Base-by-base conservation (phyloP, 208 protist species). In the Leishmania mexicana region DNA sequence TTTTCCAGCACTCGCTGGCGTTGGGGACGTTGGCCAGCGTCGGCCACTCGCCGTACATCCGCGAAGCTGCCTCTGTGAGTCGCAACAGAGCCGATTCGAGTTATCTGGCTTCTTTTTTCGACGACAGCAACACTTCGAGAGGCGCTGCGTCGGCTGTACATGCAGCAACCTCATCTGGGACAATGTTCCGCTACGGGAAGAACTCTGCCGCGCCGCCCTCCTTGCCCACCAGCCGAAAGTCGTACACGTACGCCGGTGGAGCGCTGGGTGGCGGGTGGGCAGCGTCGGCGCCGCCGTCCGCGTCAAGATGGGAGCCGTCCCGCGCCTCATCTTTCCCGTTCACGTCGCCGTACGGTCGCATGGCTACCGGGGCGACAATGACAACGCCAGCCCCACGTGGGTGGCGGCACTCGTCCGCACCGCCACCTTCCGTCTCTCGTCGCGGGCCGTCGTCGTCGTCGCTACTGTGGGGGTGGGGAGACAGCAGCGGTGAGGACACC, bases 391-490 rank as follows among this genome's bases (percentile, higher is more conserved):
- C n/a, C 17, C 19, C 72, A n/a, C 35, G 40, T 15, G 15, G 45
- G 77, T 85, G 82, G 82, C 78, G 82, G 17, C 70, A 57, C 40
- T 64, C 24, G 45, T 47, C 81, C 24, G 76, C 45, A 15, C 51
- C 81, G 1, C 47, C 76, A 7, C 38, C 81, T 17, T 75, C 62
- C 3, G 35, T 45, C 60, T 54, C 58, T 21, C 58, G 57, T 40
- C 53, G 54, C 21, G 75, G 53, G 38, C 15, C 82, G 64, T 81
- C 72, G 58, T 17, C 35, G 73, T 78, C 78, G 4, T 85, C 78
- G 64, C 65, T 85, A 42, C 73, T 85, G 64, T 85, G 82, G 82
- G 82, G 82, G 19, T 85, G 82, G 82, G 78, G 82, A 13, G 68
- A 75, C 51, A 53, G 62, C 1, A 45, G 38, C 35, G 73, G 54